Percentiles rank a stretch among this genome's conserved stretches.
Evolutionary conservation across 257 asterid species (phyloP).

Genomic region (Petunia axillaris): DNA sequence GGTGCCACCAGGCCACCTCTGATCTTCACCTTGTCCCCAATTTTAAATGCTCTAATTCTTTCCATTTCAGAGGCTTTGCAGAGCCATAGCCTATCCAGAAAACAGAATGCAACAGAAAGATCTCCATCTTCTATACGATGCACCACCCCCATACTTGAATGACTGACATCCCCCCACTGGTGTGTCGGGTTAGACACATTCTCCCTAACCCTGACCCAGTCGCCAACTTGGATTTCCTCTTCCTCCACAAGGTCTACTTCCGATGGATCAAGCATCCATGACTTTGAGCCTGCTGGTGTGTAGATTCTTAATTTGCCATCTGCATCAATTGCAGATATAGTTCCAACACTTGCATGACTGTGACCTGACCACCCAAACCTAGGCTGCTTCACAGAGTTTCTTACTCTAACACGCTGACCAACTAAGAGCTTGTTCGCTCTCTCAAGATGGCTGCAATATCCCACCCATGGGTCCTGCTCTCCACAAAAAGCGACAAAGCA

Average conservation of each 20-base stretch:
- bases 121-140: conserved; percentile 89
- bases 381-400: conserved; percentile 68
- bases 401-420: conserved; percentile 77
- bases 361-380: conserved; percentile 98
- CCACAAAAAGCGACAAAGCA: conserved; percentile 81
- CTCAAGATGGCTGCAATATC: conserved; percentile 55
- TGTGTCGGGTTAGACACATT: conserved; percentile 67
- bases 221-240: conserved; percentile 59
- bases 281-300: conserved; percentile 82
- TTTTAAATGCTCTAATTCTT: conserved; percentile 59
- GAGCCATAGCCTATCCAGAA: conserved; percentile 84
- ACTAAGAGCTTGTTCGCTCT: conserved; percentile 52
- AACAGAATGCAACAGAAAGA: conserved; percentile 91
- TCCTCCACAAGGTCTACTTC: conserved; percentile 85
- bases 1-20: conserved; percentile 81
- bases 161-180: conserved; percentile 89
- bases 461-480: conserved; percentile 87
- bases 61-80: conserved; percentile 84
- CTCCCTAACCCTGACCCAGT: conserved; percentile 83
- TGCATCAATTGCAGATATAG: conserved; percentile 81
- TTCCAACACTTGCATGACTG: conserved; percentile 72
- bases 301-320: conserved; percentile 94
- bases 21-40: conserved; percentile 85
- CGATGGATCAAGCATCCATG: conserved; percentile 91
- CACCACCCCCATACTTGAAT: conserved; percentile 82